Evolutionary conservation across 805 yeast genomes (phyloP).

Genomic region (Hanseniaspora occidentalis): DNA sequence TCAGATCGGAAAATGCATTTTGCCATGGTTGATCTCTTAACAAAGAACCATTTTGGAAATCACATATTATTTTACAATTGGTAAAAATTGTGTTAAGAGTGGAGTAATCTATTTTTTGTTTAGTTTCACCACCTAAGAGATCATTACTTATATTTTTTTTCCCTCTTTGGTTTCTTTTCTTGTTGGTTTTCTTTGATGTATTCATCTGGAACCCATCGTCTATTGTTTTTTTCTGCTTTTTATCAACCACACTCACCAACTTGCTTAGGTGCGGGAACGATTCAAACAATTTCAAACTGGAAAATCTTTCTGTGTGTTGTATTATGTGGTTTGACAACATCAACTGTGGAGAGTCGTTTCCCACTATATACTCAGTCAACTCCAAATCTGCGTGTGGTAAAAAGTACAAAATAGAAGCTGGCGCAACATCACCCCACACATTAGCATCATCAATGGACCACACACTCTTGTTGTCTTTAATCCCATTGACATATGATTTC

Average conservation of each 20-base stretch:
- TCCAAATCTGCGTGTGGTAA: conserved; percentile 67
- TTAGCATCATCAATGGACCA: conserved; percentile 19
- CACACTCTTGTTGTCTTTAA: conserved; percentile 7
- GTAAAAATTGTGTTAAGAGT: conserved; percentile 12
- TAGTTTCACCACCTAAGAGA: not conserved
- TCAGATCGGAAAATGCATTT: conserved; percentile 40
- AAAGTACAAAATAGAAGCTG: conserved; percentile 32
- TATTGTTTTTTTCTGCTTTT: not conserved
- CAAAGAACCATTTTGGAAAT: conserved; percentile 15
- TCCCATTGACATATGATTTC: conserved; percentile 18
- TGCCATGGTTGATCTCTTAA: conserved; percentile 28
- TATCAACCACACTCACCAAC: conserved; percentile 12
- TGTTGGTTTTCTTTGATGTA: no score
- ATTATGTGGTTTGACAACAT: conserved; percentile 40
- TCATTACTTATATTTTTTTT: conserved; percentile 13
- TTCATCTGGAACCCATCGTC: not conserved
- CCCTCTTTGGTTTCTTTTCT: not conserved
- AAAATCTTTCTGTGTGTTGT: conserved; percentile 41
- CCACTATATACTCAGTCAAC: conserved; percentile 32
- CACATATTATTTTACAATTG: conserved; percentile 12
- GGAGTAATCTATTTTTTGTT: conserved; percentile 11
- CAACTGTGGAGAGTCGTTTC: conserved; percentile 23
- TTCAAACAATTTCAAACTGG: conserved; percentile 29
- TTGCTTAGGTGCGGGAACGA: conserved; percentile 34
- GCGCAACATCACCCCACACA: conserved; percentile 12